These are phyloP conservation scores for Aspergillus ustus DNA, from an alignment of 2,329 filamentous ascomycete species.

Conservation along the genomic window DNA sequence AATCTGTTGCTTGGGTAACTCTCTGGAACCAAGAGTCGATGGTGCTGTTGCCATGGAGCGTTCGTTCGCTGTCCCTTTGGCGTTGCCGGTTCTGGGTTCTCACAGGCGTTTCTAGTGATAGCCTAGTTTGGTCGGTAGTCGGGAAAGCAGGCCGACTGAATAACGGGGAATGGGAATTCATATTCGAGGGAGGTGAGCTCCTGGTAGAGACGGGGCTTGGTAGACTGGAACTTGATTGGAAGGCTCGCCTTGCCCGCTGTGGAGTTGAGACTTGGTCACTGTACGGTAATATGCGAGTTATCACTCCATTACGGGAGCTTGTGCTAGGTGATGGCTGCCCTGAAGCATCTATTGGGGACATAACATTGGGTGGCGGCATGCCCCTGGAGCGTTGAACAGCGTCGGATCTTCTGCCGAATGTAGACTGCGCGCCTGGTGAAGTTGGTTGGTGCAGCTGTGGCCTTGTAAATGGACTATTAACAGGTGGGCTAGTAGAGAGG, in stretches of 20 bases:
- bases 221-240: conserved; percentile 12
- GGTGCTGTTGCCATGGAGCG: conserved; percentile 32
- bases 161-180: conserved; percentile 15
- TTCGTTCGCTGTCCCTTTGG: conserved; percentile 26
- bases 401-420: background rate
- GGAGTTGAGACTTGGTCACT: background rate
- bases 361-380: background rate
- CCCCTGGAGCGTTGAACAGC: background rate
- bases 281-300: background rate
- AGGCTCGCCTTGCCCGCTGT: background rate
- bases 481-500: background rate
- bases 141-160: conserved; percentile 9
- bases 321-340: background rate
- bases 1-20: conserved; percentile 16
- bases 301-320: background rate
- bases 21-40: conserved; percentile 39
- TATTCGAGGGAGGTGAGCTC: conserved; percentile 8
- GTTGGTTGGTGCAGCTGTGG: background rate
- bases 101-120: conserved; percentile 9
- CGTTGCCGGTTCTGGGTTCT: conserved; percentile 10
- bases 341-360: background rate
- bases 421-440: background rate
- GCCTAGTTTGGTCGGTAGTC: conserved; percentile 1
- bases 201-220: conserved; percentile 26
- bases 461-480: background rate